phyloP scores from a whole-genome alignment of 148 eudicot species.

The Cornus kousa region DNA sequence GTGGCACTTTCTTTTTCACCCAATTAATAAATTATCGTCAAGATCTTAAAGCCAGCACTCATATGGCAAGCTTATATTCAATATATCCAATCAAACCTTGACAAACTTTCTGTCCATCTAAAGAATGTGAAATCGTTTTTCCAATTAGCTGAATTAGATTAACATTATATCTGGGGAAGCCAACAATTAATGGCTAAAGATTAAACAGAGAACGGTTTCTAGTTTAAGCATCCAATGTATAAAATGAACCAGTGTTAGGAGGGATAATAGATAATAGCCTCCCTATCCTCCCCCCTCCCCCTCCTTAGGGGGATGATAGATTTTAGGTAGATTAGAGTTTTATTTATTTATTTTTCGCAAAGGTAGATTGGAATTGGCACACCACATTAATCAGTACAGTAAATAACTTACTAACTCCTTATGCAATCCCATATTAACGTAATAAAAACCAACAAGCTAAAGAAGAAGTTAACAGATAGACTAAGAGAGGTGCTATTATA shows the following conservation, averaged over 20 bases:
- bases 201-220: neutral
- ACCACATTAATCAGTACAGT: neutral
- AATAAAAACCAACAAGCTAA: neutral
- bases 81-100: neutral
- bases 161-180: neutral
- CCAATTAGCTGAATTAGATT: neutral
- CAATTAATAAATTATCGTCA: neutral
- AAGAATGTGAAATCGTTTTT: neutral
- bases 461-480: neutral
- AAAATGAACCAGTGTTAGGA: neutral
- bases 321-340: too few species aligned
- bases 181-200: neutral
- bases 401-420: neutral
- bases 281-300: too few species aligned
- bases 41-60: neutral
- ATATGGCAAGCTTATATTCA: neutral
- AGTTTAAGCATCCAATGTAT: neutral
- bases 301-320: too few species aligned
- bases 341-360: too few species aligned
- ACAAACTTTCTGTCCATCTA: neutral
- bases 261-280: too few species aligned
- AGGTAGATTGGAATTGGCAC: neutral
- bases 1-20: neutral
- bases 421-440: neutral
- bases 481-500: slow-evolving; percentile 1